Percentiles rank a stretch among this genome's conserved stretches.
Conservation (phyloP, 2,329 filamentous ascomycete genomes). For the Colletotrichum siamense region DNA sequence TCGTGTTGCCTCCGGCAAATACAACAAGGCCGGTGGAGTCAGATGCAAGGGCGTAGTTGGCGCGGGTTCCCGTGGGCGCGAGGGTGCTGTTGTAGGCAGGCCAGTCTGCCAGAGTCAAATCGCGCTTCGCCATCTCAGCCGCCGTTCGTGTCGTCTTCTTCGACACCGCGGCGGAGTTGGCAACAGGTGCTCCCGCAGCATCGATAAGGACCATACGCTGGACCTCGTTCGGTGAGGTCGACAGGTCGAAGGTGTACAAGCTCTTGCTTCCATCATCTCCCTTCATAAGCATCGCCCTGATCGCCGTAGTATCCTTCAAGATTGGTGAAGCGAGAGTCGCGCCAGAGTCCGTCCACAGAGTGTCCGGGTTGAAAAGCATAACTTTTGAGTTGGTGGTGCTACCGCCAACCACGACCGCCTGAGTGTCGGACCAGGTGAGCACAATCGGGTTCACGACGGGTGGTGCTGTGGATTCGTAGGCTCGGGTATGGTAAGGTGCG, state of each 20-base stretch:
- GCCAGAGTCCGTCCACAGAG: conserved; percentile 72
- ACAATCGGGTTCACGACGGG: conserved; percentile 74
- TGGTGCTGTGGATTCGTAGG: conserved; percentile 65
- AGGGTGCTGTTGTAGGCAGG: conserved; percentile 79
- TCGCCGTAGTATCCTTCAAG: conserved; percentile 57
- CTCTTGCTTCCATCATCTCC: conserved; percentile 80
- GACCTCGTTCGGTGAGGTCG: conserved; percentile 75
- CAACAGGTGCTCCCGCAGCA: conserved; percentile 60
- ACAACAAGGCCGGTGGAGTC: conserved; percentile 72
- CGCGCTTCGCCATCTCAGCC: conserved; percentile 33
- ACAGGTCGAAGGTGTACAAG: conserved; percentile 80
- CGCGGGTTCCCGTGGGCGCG: conserved; percentile 69
- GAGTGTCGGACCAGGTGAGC: conserved; percentile 73
- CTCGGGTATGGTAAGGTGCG: conserved; percentile 66
- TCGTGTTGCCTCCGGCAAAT: conserved; percentile 54
- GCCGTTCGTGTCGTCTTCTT: background rate
- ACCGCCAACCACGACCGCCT: conserved; percentile 79
- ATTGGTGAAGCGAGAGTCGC: conserved; percentile 67
- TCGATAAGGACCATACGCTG: conserved; percentile 71
- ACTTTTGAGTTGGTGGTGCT: conserved; percentile 68
- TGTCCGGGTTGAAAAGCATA: conserved; percentile 71
- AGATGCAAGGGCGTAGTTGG: conserved; percentile 75
- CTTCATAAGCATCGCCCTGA: conserved; percentile 69
- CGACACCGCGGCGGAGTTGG: conserved; percentile 48
- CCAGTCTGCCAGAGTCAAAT: conserved; percentile 69